Base-by-base conservation (phyloP, 306 rosid species). In the Dalbergia cultrata region DNA sequence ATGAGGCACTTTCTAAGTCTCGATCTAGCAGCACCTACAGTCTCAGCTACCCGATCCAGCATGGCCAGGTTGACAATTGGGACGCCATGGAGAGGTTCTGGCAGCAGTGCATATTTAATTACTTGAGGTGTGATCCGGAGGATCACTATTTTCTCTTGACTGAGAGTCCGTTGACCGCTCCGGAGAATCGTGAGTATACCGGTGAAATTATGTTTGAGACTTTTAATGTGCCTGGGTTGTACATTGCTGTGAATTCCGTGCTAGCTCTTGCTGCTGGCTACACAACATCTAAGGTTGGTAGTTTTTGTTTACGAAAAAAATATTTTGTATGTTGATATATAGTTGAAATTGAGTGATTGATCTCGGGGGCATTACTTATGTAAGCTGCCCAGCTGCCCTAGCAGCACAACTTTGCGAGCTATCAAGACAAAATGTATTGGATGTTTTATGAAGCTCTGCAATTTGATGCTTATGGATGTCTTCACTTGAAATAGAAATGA, bases 191-290 rank as follows among this genome's bases (percentile, higher is more conserved):
- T 3, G 99, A 96, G 89, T 96, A 96, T 60, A 92, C 98, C 1
- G 99, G 98, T 0, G 99, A 96, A 83, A 96, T 96, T 68, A 96
- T 96, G 99, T 96, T 96, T 49, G 99, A 96, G 89, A 96, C 99
- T 11, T 96, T 96, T 85, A 96, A 93, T 76, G 99, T 96, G 8
- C 99, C 99, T 21, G 99, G 99, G 60, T 97, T 96, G 77, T 96
- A 93, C 78, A 93, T 96, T 76, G 99, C 90, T 0, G 99, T 96
- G 53, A 96, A 96, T 86, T 96, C 99, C 0, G 99, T 96, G 83
- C 98, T 96, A 70, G 99, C 99, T 84, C 98, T 96, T 82, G 99
- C 99, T 2, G 99, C 99, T 13, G 99, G 99, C 39, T 96, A 96
- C 89, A 96, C 99, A 3, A 86, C 99, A 37, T 96, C 99, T 56